Evolutionary conservation across 2,329 filamentous ascomycete genomes (phyloP).

Genomic region (Huntiella omanensis): DNA sequence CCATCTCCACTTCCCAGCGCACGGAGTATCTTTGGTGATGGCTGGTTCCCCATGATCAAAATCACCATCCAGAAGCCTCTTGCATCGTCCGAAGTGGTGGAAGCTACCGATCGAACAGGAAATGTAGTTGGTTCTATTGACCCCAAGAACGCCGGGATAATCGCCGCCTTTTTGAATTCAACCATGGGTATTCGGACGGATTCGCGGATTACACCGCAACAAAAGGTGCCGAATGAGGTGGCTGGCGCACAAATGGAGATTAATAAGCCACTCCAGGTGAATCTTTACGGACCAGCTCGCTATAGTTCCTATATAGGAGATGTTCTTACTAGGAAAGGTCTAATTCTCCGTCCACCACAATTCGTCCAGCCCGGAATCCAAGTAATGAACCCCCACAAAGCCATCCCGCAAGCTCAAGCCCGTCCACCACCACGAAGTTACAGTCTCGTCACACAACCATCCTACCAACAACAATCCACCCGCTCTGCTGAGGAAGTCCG

Average conservation of each 20-base stretch:
- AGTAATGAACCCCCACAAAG: slow-evolving; percentile 55
- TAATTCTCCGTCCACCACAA: slow-evolving; percentile 49
- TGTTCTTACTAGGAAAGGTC: slow-evolving; percentile 16
- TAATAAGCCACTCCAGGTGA: slow-evolving; percentile 47
- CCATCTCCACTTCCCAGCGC: slow-evolving; percentile 49
- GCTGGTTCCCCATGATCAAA: slow-evolving; percentile 56
- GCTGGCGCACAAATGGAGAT: slow-evolving; percentile 43
- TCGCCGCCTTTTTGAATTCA: slow-evolving; percentile 57
- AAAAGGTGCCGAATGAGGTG: slow-evolving; percentile 42
- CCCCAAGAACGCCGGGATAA: slow-evolving; percentile 40
- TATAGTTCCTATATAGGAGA: slow-evolving; percentile 44
- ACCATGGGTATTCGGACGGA: slow-evolving; percentile 47
- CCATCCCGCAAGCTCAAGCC: slow-evolving; percentile 20
- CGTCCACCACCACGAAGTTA: slow-evolving; percentile 19
- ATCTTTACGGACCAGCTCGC: slow-evolving; percentile 59
- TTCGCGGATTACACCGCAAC: slow-evolving; percentile 50
- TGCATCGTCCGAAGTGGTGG: too few relatives aligned
- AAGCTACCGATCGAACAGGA: slow-evolving; percentile 50
- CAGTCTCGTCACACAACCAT: slow-evolving; percentile 13
- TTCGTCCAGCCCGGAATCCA: slow-evolving; percentile 48
- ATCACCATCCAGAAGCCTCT: slow-evolving; percentile 39
- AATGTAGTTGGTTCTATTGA: slow-evolving; percentile 64
- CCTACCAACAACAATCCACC: slow-evolving; percentile 14
- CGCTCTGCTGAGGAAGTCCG: slow-evolving; percentile 74
- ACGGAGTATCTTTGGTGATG: slow-evolving; percentile 35